phyloP scores from a whole-genome alignment of 257 asterid genomes.

The Lithospermum erythrorhizon region DNA sequence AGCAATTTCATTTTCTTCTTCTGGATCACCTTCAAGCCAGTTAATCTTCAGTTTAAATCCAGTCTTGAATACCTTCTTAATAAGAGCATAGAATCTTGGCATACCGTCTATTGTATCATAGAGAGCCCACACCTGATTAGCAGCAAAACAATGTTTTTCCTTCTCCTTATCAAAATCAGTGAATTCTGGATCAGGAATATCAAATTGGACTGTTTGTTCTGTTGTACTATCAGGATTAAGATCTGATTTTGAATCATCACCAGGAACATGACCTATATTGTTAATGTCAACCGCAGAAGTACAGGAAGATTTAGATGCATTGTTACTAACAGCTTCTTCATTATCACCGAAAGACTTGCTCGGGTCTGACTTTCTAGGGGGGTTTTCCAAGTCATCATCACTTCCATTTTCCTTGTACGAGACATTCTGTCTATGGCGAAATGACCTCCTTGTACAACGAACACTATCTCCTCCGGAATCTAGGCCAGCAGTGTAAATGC shows the following conservation, averaged over 20 bases:
- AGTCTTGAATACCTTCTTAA: conserved; percentile 23
- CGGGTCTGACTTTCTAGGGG: conserved; percentile 23
- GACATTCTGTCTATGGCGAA: conserved; percentile 46
- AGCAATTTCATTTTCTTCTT: conserved; percentile 8
- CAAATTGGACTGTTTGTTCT: not conserved
- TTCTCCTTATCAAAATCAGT: conserved; percentile 34
- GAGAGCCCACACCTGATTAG: conserved; percentile 51
- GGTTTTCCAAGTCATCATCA: conserved; percentile 29
- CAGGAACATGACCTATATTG: conserved; percentile 15
- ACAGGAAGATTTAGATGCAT: conserved; percentile 8
- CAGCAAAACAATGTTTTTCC: conserved; percentile 24
- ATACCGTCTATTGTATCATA: conserved; percentile 43
- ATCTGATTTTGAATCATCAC: conserved; percentile 38
- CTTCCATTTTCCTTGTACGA: conserved; percentile 41
- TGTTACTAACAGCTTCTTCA: conserved; percentile 15
- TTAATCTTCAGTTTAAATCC: conserved; percentile 38
- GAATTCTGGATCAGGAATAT: conserved; percentile 60
- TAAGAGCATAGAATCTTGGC: conserved; percentile 58
- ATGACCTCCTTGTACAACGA: conserved; percentile 38
- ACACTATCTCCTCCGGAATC: conserved; percentile 23
- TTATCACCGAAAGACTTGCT: conserved; percentile 20
- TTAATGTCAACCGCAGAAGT: conserved; percentile 10
- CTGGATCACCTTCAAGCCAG: conserved; percentile 48
- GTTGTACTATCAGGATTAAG: conserved; percentile 11
- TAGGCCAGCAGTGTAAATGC: conserved; percentile 15